Evolutionary conservation across 495 filamentous ascomycete species (phyloP).

Genomic region (Daldinia grandis): DNA sequence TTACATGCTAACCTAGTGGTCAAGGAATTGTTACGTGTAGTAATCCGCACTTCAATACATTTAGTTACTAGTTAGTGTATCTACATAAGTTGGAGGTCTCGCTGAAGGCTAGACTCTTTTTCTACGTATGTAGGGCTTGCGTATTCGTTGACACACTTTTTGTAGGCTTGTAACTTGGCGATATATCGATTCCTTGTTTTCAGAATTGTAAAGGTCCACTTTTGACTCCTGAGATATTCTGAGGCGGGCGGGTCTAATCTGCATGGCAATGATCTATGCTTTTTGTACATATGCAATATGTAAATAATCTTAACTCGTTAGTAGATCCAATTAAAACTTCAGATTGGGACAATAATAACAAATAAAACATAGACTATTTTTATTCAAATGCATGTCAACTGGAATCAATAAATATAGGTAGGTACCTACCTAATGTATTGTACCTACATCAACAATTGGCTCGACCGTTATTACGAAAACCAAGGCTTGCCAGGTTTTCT

Average conservation of each 20-base stretch:
- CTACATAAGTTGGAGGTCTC: too few relatives aligned
- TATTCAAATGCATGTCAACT: background rate
- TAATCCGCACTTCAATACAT: too few relatives aligned
- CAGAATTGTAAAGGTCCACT: conserved; percentile 15
- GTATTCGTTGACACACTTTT: background rate
- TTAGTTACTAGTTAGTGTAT: too few relatives aligned
- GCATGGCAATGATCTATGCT: background rate
- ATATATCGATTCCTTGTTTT: conserved; percentile 2
- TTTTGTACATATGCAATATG: too few relatives aligned
- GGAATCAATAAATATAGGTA: background rate
- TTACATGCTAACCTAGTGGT: too few relatives aligned
- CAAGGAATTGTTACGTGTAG: too few relatives aligned
- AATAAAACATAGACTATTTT: background rate
- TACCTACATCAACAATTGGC: background rate
- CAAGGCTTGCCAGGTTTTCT: background rate
- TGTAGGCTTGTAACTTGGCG: background rate
- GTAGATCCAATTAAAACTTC: background rate
- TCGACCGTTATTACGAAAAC: background rate
- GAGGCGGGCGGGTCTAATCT: background rate
- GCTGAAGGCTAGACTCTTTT: too few relatives aligned
- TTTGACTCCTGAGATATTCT: conserved; percentile 25
- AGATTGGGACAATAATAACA: background rate
- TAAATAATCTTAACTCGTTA: background rate
- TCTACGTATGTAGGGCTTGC: too few relatives aligned
- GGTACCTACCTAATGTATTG: background rate